Evolutionary conservation across 306 rosid genomes (phyloP).

Genomic region (Glycine tomentella): DNA sequence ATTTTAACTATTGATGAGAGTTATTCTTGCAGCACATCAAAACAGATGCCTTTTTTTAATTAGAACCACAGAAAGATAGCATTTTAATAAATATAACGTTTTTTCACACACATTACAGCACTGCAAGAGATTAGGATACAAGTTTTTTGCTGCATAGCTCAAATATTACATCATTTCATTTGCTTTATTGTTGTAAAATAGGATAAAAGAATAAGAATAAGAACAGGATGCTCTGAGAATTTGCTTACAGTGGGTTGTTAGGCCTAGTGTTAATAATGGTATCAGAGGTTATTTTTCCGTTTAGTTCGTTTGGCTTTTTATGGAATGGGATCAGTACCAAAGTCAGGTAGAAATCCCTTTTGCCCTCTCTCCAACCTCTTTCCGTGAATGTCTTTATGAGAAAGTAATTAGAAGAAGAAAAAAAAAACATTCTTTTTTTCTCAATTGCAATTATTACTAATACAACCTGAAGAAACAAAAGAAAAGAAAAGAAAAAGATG

Average conservation of each 20-base stretch:
- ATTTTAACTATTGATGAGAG: too few relatives aligned
- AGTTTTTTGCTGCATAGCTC: constrained; percentile 1
- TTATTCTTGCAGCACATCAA: too few relatives aligned
- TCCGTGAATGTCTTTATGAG: neutral
- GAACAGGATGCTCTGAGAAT: constrained; percentile 21
- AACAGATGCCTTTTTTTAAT: neutral
- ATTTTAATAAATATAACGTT: neutral
- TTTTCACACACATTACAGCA: neutral
- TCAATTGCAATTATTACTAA: constrained; percentile 46
- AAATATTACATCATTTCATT: constrained; percentile 9
- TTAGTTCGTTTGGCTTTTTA: constrained; percentile 56
- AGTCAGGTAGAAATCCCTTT: constrained; percentile 55
- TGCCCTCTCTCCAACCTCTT: constrained; percentile 11
- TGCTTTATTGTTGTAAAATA: constrained; percentile 18
- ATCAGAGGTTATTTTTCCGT: constrained; percentile 43
- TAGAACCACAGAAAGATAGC: neutral
- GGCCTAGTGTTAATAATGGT: constrained; percentile 34
- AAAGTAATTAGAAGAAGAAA: neutral
- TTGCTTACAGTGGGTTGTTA: neutral
- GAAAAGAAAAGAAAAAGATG: neutral
- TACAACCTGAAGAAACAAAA: constrained; percentile 41
- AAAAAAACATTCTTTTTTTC: constrained; percentile 34
- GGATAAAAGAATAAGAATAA: constrained; percentile 2
- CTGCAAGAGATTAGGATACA: neutral
- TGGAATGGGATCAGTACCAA: constrained; percentile 54